Evolutionary conservation across 805 yeast genomes (phyloP), one percentile per base, ranked within the genome.

Genomic region (Candida sithepensis): DNA sequence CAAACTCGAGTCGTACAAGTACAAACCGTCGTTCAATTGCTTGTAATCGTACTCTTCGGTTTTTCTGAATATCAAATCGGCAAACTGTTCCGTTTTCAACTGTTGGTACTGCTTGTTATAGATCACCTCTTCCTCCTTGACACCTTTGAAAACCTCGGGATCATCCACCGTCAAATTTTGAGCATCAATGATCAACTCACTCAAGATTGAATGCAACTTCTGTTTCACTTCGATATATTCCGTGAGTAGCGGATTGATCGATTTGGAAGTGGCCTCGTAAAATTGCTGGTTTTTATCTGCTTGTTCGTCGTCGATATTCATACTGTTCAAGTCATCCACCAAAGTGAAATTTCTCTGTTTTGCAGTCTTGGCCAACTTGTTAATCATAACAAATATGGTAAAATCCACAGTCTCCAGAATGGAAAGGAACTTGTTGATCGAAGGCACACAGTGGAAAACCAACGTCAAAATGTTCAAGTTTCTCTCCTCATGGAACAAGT

Each of bases 201-300:
- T 69, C 28, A 83, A 69, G 3, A 74, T 61, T 53, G 84, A 80
- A 62, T 88, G 91, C 22, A 87, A 62, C 8, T 77, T 74, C 61
- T 89, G 96, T 57, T 89, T 90, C 41, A 77, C 68, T 51, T 84
- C 85, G 58, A 83, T 78, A 60, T 86, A 89, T 43, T 87, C 95
- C n/a, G 84, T 70, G 4, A 79, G 70, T 22, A 75, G 67, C 0
- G 84, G 82, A 50, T 76, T 57, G 10, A 64, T 52, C 12, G 57
- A 51, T 26, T 59, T 61, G 2, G 66, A 53, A 1, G 69, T 66
- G 6, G 70, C 61, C 42, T 67, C 68, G 46, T 64, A 67, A 48
- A 67, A 67, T 39, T 54, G 46, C 32, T 55, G 59, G 34, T 58
- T 62, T 7, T 43, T 34, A 22, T 45, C 56, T n/a, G 52, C 53